Conservation (phyloP, 2,329 filamentous ascomycete species). For the Colletotrichum gloeosporioides region DNA sequence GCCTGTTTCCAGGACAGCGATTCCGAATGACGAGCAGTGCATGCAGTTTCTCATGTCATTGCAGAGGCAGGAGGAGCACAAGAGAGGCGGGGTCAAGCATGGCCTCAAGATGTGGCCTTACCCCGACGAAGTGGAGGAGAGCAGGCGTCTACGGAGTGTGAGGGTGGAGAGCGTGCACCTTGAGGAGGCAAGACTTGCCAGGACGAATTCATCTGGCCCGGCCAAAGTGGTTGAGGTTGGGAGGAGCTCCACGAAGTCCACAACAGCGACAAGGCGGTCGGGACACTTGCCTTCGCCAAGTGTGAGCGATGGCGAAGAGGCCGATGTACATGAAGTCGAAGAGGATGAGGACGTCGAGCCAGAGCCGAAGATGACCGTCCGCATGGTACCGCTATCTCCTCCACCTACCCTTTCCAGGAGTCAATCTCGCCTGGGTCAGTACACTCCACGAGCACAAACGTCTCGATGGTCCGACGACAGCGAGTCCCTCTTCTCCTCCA, state of each 20-base stretch:
- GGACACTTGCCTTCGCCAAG: background rate
- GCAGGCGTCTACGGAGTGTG: background rate
- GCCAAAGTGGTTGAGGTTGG: slow-evolving; percentile 16
- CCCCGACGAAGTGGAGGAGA: slow-evolving; percentile 4
- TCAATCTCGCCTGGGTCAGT: background rate
- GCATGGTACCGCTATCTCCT: background rate
- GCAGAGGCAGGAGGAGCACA: slow-evolving; percentile 16
- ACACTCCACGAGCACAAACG: slow-evolving; percentile 3
- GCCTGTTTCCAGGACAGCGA: slow-evolving; percentile 16
- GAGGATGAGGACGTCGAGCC: background rate
- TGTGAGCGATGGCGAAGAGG: background rate
- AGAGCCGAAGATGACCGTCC: background rate
- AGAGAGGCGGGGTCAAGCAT: background rate
- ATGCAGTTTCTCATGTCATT: slow-evolving; percentile 22
- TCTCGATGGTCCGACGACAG: slow-evolving; percentile 21
- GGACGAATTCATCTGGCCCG: slow-evolving; percentile 13
- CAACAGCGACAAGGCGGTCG: background rate
- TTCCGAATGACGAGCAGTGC: slow-evolving; percentile 22
- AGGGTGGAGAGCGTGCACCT: slow-evolving; percentile 15
- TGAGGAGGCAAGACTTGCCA: slow-evolving; percentile 14
- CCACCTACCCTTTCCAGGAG: slow-evolving; percentile 1
- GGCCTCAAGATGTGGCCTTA: slow-evolving; percentile 12
- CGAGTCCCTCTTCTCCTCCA: slow-evolving; percentile 16
- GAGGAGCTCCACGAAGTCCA: slow-evolving; percentile 14
- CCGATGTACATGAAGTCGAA: background rate